Base-by-base conservation (phyloP, 2,329 filamentous ascomycete species). In the Rhexocercosporidium sp. region DNA sequence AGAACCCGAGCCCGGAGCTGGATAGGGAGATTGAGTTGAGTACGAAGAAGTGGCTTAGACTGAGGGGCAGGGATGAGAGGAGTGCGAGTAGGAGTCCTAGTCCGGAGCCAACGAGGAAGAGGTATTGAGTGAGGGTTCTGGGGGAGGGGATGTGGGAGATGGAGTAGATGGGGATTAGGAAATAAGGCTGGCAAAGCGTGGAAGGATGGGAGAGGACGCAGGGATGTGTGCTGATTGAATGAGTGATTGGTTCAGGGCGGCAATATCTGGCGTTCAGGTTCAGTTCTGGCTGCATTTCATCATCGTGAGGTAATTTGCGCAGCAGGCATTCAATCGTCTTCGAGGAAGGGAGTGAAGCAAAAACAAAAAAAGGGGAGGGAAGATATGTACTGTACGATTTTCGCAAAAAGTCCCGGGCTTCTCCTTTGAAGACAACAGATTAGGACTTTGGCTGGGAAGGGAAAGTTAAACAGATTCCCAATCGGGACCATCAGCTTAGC, bases 1-100 rank as follows among this genome's bases (percentile, higher is more conserved):
- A 99, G 85, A 96, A 98, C 78, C 96, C 96, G 3, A 88, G 87
- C 73, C 84, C 93, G 12, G 95, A 98, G 82, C 83, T 99, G 74
- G 96, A 99, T 70, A 84, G 91, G 71, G 96, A 99, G 74, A 80
- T 99, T 74, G 89, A 92, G 70, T 85, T 98, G 73, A 88, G 89
- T 75, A 98, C 95, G 70, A 97, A 97, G 87, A 98, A 98, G 85
- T 98, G 95, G 94, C 83, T 98, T 77, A 92, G 92, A 83, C 82
- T 88, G 81, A 86, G 93, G 69, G 95, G 94, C 22, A 85, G 92
- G 74, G 95, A 97, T 81, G 90, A 91, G 77, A 88, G 93, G 80
- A 97, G 93, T 79, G 88, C 89, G 71, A 92, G 84, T 71, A 87
- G 93, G 76, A 97, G 92, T 78, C 93, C 94, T 0, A 96, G 91